A percentile compares a stretch with the other conserved stretches of the same genome.
Evolutionary conservation across 768 basidiomycete species (phyloP).

Genomic region (Lactarius vividus): DNA sequence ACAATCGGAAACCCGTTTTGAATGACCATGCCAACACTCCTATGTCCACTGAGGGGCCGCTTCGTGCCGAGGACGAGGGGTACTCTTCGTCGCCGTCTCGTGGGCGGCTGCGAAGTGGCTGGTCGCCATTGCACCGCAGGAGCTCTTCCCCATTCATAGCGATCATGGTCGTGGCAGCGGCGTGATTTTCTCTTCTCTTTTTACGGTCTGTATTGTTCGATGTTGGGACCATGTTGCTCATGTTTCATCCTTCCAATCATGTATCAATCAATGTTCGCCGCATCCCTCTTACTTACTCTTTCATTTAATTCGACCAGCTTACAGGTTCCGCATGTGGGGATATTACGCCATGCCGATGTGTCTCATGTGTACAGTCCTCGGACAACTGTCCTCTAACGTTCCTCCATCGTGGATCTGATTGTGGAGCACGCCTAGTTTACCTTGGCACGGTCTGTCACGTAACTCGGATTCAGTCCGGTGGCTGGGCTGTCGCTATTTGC

Average conservation of each 20-base stretch:
- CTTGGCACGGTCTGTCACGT: no score
- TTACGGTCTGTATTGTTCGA: not conserved
- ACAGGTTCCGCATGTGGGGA: not conserved
- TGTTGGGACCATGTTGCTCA: not conserved
- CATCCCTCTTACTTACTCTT: not conserved
- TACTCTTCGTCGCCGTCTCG: not conserved
- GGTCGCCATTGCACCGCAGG: not conserved
- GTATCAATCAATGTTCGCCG: not conserved
- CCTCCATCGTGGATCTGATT: not conserved
- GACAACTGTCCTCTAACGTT: not conserved
- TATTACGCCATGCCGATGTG: not conserved
- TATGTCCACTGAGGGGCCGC: not conserved
- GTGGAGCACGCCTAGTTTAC: no score
- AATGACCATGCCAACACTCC: not conserved
- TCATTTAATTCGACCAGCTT: not conserved
- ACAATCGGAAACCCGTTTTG: slow-evolving; percentile 7
- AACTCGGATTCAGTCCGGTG: no score
- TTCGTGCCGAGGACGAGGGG: not conserved
- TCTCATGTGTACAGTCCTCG: not conserved
- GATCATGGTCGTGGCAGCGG: not conserved
- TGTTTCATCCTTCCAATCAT: not conserved
- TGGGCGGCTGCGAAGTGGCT: not conserved
- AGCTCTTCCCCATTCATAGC: not conserved
- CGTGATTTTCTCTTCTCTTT: not conserved
- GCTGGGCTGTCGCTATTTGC: no score